phyloP scores from a whole-genome alignment of 768 basidiomycete genomes.

The Dioszegia hungarica region DNA sequence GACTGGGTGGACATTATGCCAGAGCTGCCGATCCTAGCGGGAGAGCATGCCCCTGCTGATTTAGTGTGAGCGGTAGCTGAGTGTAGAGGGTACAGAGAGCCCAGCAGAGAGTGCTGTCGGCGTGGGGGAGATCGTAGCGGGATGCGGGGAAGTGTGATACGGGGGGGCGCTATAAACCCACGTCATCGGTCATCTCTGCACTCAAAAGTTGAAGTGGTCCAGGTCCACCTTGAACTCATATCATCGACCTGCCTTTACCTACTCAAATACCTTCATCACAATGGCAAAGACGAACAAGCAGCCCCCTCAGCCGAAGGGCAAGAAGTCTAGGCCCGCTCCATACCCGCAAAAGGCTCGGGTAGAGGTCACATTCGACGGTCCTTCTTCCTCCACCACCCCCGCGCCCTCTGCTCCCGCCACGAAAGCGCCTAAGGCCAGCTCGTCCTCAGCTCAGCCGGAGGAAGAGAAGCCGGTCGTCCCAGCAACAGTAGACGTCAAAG shows the following conservation, averaged over 20 bases:
- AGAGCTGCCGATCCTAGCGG: too few relatives aligned
- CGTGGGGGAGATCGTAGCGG: neutral
- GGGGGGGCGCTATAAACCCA: neutral
- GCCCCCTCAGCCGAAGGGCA: neutral
- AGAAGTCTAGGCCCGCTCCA: constrained; percentile 14
- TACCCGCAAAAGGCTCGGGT: constrained; percentile 32
- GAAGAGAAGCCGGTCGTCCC: neutral
- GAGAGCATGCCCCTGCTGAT: too few relatives aligned
- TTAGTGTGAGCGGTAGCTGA: too few relatives aligned
- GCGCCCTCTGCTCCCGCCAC: neutral
- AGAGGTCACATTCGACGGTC: constrained; percentile 33
- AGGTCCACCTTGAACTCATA: too few relatives aligned
- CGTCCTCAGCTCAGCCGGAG: constrained; percentile 2
- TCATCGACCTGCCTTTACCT: neutral
- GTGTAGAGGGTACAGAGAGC: too few relatives aligned
- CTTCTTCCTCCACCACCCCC: constrained; percentile 4
- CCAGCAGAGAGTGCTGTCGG: neutral
- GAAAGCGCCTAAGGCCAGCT: neutral
- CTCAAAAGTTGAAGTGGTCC: neutral
- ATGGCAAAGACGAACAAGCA: constrained; percentile 32
- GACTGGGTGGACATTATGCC: constrained; percentile 22
- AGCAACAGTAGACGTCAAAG: constrained; percentile 14
- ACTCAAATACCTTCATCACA: neutral
- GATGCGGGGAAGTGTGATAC: neutral
- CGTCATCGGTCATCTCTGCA: neutral